phyloP scores from a whole-genome alignment of 2,329 filamentous ascomycete species.

The Tetracladium maxilliforme region DNA sequence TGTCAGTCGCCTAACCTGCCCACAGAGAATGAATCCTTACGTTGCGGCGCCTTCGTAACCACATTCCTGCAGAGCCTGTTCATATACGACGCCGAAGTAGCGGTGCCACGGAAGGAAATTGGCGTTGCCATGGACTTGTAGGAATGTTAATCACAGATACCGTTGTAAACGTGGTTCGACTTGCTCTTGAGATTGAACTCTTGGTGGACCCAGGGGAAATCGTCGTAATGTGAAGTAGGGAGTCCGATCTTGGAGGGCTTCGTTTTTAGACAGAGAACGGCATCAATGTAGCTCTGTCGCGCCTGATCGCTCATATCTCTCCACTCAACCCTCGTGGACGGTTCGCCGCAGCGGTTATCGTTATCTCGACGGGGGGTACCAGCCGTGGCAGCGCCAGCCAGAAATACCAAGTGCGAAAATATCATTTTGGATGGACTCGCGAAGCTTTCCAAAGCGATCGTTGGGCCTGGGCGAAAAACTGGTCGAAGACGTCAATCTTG shows the following conservation, averaged over 20 bases:
- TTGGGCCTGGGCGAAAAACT: no score
- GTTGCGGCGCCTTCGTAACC: constrained; percentile 9
- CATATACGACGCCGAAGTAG: constrained; percentile 17
- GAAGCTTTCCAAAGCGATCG: no score
- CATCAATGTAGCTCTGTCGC: constrained; percentile 10
- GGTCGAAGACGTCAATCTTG: no score
- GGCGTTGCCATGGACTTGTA: constrained; percentile 13
- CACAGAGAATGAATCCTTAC: no score
- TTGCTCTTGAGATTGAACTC: constrained; percentile 4
- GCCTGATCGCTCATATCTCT: constrained; percentile 3
- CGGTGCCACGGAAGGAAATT: constrained; percentile 19
- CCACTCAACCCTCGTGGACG: no score
- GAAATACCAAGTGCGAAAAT: no score
- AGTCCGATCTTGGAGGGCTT: constrained; percentile 11
- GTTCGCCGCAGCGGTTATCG: no score
- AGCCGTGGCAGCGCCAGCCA: no score
- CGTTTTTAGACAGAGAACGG: constrained; percentile 14
- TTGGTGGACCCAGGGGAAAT: constrained; percentile 15
- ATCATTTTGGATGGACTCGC: no score
- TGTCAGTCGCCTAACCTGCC: no score
- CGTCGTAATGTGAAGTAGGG: constrained; percentile 13
- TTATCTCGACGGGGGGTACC: no score
- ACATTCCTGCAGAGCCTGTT: constrained; percentile 12
- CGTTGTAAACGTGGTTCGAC: not conserved
- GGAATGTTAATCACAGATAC: not conserved